These are phyloP conservation scores for Suillus sp. DNA, from an alignment of 768 basidiomycete species.

Conservation along the genomic window DNA sequence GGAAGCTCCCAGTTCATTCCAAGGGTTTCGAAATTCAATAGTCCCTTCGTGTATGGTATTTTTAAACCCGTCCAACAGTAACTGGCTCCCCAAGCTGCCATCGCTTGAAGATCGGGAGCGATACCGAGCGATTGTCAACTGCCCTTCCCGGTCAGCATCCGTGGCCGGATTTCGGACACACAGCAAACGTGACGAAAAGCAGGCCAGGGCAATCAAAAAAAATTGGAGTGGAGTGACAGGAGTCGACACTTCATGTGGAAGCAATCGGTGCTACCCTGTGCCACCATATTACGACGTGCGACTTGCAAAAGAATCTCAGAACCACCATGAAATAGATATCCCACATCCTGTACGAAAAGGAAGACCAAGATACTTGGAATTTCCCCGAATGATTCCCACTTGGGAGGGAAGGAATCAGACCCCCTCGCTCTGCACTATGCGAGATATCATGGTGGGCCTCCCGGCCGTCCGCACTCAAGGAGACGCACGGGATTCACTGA, in stretches of 20 bases:
- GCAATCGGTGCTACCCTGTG: background rate
- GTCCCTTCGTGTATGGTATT: background rate
- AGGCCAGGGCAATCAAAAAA: background rate
- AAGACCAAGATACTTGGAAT: background rate
- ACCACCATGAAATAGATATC: slow-evolving; percentile 1
- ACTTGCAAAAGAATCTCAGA: background rate
- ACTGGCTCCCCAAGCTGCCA: background rate
- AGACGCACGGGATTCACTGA: background rate
- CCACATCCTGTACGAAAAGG: background rate
- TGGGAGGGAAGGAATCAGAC: background rate
- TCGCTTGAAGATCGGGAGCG: background rate
- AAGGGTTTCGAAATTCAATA: background rate
- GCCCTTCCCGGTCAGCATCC: background rate
- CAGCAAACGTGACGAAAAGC: background rate
- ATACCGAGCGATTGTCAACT: background rate
- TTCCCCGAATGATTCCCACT: background rate
- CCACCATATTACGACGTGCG: slow-evolving; percentile 2
- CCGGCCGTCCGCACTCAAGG: background rate
- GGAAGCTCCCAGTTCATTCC: slow-evolving; percentile 2
- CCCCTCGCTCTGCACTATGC: background rate
- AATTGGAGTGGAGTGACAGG: slow-evolving; percentile 1
- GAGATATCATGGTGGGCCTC: background rate
- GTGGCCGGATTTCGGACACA: background rate
- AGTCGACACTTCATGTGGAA: background rate
- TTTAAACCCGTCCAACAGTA: background rate